Percentiles rank a stretch among this genome's conserved stretches.
phyloP scores from a whole-genome alignment of 257 asterid genomes.

The Scutellaria baicalensis region DNA sequence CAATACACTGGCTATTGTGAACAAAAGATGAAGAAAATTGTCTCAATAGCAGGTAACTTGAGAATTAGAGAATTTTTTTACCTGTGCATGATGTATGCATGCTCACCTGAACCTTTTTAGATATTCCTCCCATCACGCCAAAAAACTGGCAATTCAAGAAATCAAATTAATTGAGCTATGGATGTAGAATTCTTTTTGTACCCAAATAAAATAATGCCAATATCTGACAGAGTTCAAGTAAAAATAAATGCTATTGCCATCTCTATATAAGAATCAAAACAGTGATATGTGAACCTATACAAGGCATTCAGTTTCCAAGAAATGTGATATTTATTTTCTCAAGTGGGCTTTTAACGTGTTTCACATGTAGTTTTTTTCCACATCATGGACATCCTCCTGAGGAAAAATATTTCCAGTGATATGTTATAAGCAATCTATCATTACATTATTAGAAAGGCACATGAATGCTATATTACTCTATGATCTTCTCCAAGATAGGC shows the following conservation, averaged over 20 bases:
- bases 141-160: background rate
- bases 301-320: background rate
- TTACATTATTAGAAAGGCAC: background rate
- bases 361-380: background rate
- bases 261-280: background rate
- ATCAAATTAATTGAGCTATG: background rate
- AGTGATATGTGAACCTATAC: background rate
- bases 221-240: background rate
- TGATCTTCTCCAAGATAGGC: slow-evolving; percentile 1
- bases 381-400: background rate
- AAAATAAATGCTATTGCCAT: background rate
- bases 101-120: background rate
- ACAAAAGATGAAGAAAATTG: background rate
- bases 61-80: background rate
- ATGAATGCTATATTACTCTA: background rate
- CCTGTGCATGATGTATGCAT: background rate
- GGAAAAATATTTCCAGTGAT: background rate
- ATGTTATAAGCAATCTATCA: slow-evolving; percentile 7
- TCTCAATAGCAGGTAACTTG: background rate
- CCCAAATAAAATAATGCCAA: background rate
- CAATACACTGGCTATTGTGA: background rate
- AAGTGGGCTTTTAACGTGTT: background rate
- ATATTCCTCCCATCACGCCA: background rate
- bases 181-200: background rate
- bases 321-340: background rate